Percentiles rank a stretch among this genome's conserved stretches.
phyloP scores from a whole-genome alignment of 202 grass and related monocot species.

The Zoysia matrella region DNA sequence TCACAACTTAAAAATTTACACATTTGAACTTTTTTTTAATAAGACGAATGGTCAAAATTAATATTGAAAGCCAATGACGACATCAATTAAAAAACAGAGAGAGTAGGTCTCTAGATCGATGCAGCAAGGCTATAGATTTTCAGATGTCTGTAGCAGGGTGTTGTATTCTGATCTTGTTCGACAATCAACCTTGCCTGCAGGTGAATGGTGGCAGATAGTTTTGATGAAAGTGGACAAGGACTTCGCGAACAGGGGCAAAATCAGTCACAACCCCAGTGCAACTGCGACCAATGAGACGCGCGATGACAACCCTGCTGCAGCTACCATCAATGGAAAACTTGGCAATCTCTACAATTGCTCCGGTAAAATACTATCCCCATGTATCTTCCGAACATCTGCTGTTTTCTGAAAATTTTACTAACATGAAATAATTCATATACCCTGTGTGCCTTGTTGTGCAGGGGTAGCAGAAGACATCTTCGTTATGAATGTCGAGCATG shows the following conservation, averaged over 20 bases:
- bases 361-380: neutral
- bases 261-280: no score
- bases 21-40: no score
- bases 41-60: no score
- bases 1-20: no score
- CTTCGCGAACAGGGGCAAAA: neutral
- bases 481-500: neutral
- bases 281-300: no score
- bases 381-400: no score
- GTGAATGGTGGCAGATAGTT: conserved; percentile 2
- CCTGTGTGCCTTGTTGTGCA: no score
- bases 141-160: neutral
- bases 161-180: neutral
- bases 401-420: no score
- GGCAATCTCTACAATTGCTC: neutral
- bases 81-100: no score
- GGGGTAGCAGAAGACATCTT: neutral
- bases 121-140: neutral
- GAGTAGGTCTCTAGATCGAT: neutral
- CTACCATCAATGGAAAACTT: conserved; percentile 8
- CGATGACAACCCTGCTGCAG: neutral
- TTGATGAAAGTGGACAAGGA: neutral
- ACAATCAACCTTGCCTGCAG: neutral
- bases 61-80: no score
- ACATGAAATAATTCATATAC: no score